Evolutionary conservation across 1,139 yeast species (phyloP).

Genomic region (Blastobotrys serpentis): DNA sequence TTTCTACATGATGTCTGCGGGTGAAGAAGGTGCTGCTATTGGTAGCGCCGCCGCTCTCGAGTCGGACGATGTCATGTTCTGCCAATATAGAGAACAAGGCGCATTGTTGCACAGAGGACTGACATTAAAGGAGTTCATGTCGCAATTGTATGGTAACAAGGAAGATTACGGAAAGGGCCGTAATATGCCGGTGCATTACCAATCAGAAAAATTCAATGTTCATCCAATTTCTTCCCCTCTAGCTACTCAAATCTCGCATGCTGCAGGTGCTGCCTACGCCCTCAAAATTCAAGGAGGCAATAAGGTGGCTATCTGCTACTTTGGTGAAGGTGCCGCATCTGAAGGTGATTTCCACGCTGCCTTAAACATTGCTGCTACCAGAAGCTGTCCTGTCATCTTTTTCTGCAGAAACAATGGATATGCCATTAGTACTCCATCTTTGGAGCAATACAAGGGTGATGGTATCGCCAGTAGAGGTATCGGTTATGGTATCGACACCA

Average conservation of each 20-base stretch:
- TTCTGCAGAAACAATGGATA: slow-evolving; percentile 42
- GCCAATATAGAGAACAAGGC: slow-evolving; percentile 40
- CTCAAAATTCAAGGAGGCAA: slow-evolving; percentile 34
- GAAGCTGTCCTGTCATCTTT: slow-evolving; percentile 38
- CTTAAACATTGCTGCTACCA: slow-evolving; percentile 40
- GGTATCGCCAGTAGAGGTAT: slow-evolving; percentile 40
- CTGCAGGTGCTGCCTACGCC: slow-evolving; percentile 42
- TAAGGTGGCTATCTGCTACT: slow-evolving; percentile 36
- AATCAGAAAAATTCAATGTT: slow-evolving; percentile 32
- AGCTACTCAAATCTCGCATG: slow-evolving; percentile 41
- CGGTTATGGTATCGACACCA: slow-evolving; percentile 41
- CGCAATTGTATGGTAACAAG: slow-evolving; percentile 37
- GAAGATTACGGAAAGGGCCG: slow-evolving; percentile 37
- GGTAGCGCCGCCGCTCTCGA: slow-evolving; percentile 40
- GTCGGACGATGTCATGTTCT: slow-evolving; percentile 36
- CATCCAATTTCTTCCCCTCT: slow-evolving; percentile 41
- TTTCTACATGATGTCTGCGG: slow-evolving; percentile 42
- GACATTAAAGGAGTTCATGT: slow-evolving; percentile 37
- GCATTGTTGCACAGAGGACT: slow-evolving; percentile 39
- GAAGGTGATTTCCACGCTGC: slow-evolving; percentile 43
- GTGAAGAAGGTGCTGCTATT: slow-evolving; percentile 41
- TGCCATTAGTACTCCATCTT: slow-evolving; percentile 40
- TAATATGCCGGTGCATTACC: slow-evolving; percentile 41
- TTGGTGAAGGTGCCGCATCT: slow-evolving; percentile 43
- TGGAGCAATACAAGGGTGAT: slow-evolving; percentile 41